Conservation (phyloP, 2,329 filamentous ascomycete genomes). For the Tolypocladium guangdongense region DNA sequence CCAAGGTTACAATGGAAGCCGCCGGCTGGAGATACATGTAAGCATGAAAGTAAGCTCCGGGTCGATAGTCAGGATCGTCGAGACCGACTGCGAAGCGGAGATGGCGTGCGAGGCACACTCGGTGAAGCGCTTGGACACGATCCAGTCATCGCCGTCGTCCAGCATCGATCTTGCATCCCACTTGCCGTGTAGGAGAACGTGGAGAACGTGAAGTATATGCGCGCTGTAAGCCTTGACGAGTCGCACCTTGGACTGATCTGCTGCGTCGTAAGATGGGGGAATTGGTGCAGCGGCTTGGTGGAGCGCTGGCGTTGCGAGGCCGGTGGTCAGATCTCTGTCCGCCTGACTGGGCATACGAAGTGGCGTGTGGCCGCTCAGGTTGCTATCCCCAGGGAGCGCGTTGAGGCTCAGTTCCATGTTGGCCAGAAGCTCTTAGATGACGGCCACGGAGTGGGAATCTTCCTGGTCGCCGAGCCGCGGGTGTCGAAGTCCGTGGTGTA, state of each 20-base stretch:
- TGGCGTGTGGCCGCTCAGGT: slow-evolving; percentile 2
- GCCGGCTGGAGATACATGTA: no score
- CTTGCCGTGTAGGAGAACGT: slow-evolving; percentile 36
- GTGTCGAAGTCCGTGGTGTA: slow-evolving; percentile 32
- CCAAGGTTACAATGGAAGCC: no score
- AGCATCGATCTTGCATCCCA: slow-evolving; percentile 39
- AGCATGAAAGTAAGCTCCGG: slow-evolving; percentile 40
- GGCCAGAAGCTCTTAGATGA: slow-evolving; percentile 24
- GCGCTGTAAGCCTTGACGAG: slow-evolving; percentile 35
- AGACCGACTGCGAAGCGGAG: slow-evolving; percentile 32
- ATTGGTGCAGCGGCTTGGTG: neutral
- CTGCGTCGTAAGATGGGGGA: slow-evolving; percentile 5
- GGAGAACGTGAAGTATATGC: slow-evolving; percentile 35
- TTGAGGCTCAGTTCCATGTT: slow-evolving; percentile 28
- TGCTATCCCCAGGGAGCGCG: slow-evolving; percentile 14
- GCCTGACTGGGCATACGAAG: slow-evolving; percentile 1
- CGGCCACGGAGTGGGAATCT: slow-evolving; percentile 19
- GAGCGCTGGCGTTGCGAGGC: slow-evolving; percentile 4
- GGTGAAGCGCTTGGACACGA: slow-evolving; percentile 31
- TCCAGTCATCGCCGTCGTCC: slow-evolving; percentile 37
- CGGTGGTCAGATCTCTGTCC: slow-evolving; percentile 4
- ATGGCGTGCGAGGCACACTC: slow-evolving; percentile 36
- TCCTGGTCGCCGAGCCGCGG: slow-evolving; percentile 28
- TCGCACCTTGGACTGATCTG: slow-evolving; percentile 20
- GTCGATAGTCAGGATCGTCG: slow-evolving; percentile 34